Percentiles rank a stretch among this genome's conserved stretches.
These are phyloP conservation scores for Brassica carinata DNA, from an alignment of 345 rosid species.

Conservation along the genomic window DNA sequence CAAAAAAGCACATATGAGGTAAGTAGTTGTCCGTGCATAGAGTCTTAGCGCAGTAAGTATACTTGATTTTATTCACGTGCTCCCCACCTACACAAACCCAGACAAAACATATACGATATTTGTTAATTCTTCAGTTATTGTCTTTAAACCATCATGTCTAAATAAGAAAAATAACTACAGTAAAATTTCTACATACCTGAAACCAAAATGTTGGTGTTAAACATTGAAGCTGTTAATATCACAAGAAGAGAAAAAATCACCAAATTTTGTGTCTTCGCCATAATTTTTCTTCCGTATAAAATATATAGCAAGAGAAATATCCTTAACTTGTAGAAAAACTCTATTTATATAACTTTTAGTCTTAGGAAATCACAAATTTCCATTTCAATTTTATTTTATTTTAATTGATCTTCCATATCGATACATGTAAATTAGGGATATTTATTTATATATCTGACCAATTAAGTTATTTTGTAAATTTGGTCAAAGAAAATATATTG, in stretches of 20 bases:
- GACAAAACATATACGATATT: neutral
- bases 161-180: neutral
- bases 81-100: neutral
- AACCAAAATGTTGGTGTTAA: neutral
- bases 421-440: too few relatives aligned
- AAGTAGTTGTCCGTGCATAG: neutral
- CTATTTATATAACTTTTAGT: neutral
- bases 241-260: neutral
- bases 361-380: neutral
- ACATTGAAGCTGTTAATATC: neutral
- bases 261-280: neutral
- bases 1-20: neutral
- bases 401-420: neutral
- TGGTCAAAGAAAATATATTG: too few relatives aligned
- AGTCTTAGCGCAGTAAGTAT: neutral
- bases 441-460: too few relatives aligned
- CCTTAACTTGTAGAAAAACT: neutral
- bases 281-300: neutral
- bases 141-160: neutral
- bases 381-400: neutral
- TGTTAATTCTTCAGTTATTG: neutral
- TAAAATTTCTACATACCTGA: neutral
- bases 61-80: neutral
- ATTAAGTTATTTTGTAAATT: too few relatives aligned
- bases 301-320: neutral